Percentiles rank a stretch among this genome's conserved stretches.
These are phyloP conservation scores for Prunus mume DNA, from an alignment of 306 rosid species.

Conservation along the genomic window DNA sequence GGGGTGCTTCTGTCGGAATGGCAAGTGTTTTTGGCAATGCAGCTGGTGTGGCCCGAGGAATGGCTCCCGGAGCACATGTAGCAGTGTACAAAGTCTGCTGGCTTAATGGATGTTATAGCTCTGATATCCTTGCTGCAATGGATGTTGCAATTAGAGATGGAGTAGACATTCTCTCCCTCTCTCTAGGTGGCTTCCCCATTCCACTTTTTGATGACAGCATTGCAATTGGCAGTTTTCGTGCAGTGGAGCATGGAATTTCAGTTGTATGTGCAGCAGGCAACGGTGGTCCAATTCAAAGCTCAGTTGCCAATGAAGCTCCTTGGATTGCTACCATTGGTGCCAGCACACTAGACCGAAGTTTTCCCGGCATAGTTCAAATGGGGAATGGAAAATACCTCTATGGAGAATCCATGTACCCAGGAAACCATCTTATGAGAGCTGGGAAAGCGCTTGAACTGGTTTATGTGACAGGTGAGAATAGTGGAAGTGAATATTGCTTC, in stretches of 20 bases:
- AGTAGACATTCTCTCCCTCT: conserved; percentile 80
- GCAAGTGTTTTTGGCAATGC: conserved; percentile 77
- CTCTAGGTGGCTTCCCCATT: conserved; percentile 77
- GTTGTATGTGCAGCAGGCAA: conserved; percentile 89
- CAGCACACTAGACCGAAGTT: conserved; percentile 72
- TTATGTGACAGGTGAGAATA: conserved; percentile 43
- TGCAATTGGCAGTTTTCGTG: conserved; percentile 86
- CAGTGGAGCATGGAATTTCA: conserved; percentile 77
- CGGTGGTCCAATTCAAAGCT: conserved; percentile 72
- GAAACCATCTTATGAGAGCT: conserved; percentile 25
- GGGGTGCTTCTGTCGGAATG: conserved; percentile 55
- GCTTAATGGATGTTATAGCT: conserved; percentile 84
- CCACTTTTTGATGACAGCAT: conserved; percentile 77
- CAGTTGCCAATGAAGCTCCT: conserved; percentile 93
- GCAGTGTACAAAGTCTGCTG: conserved; percentile 93
- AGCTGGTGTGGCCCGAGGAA: conserved; percentile 77
- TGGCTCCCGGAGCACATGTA: conserved; percentile 84
- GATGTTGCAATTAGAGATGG: conserved; percentile 80
- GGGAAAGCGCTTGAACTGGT: conserved; percentile 55
- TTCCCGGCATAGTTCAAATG: conserved; percentile 67
- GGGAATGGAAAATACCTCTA: conserved; percentile 58
- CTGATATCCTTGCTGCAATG: conserved; percentile 87
- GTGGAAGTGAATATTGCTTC: conserved; percentile 65
- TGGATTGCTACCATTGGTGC: conserved; percentile 91
- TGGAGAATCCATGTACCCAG: conserved; percentile 78